phyloP scores from a whole-genome alignment of 208 protist species.

The Leishmania aethiopica region DNA sequence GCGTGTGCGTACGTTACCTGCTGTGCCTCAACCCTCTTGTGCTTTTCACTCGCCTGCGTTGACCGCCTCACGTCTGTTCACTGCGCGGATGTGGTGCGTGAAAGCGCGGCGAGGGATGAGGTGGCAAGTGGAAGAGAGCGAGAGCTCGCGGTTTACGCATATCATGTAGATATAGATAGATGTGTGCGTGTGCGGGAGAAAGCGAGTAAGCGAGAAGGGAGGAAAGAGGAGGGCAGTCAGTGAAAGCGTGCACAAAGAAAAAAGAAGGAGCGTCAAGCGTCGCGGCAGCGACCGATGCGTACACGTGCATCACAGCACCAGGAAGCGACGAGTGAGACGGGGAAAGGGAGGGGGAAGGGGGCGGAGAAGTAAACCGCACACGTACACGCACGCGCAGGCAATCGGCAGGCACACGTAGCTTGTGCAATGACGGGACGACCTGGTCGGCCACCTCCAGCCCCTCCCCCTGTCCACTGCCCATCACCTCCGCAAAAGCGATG shows the following conservation, averaged over 20 bases:
- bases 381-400: not conserved
- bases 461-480: not conserved
- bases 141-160: too few species aligned
- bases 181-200: not conserved
- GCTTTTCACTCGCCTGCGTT: not conserved
- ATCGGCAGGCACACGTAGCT: not conserved
- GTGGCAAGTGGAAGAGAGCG: not conserved
- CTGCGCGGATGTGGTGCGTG: not conserved
- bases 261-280: not conserved
- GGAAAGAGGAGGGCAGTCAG: not conserved
- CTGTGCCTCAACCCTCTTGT: not conserved
- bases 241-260: not conserved
- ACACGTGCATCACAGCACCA: not conserved
- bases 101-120: not conserved
- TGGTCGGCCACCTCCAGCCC: not conserved
- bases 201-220: not conserved
- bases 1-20: not conserved
- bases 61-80: not conserved
- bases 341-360: not conserved
- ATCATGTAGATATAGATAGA: too few species aligned
- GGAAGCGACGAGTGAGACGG: not conserved
- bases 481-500: not conserved
- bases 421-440: not conserved
- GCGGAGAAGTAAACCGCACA: not conserved
- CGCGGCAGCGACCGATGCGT: not conserved